A percentile compares a stretch with the other conserved stretches of the same genome.
Conservation (phyloP, 805 yeast genomes). For the Wickerhamomyces chambardii region DNA sequence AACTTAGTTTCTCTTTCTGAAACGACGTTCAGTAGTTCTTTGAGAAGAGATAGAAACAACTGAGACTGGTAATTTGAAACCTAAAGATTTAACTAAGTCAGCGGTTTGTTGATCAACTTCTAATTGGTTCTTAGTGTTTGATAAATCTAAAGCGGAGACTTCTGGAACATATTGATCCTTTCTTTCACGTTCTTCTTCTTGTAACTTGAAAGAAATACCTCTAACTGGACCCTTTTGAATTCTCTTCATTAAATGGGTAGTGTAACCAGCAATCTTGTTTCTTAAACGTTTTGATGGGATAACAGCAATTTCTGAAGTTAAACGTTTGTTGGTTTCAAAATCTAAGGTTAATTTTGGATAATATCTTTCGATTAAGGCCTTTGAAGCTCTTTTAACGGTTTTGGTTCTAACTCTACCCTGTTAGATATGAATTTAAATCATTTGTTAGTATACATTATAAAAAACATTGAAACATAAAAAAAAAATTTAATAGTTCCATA, state of each 20-base stretch:
- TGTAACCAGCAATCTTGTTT: conserved; percentile 99
- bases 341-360: conserved; percentile 99
- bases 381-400: conserved; percentile 99
- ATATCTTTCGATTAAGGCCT: conserved; percentile 98
- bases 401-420: conserved; percentile 99
- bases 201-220: conserved; percentile 99
- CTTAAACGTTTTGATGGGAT: conserved; percentile 99
- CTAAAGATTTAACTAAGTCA: conserved; percentile 88
- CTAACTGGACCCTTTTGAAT: conserved; percentile 99
- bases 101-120: conserved; percentile 97
- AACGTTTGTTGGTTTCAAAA: conserved; percentile 99
- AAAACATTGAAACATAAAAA: too few relatives aligned
- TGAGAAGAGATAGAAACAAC: conserved; percentile 83
- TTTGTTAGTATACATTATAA: neutral
- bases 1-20: conserved; percentile 77
- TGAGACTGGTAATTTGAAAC: conserved; percentile 81
- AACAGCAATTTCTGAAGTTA: conserved; percentile 96
- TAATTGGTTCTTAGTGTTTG: conserved; percentile 92
- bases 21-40: conserved; percentile 83
- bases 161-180: conserved; percentile 99
- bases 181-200: conserved; percentile 99
- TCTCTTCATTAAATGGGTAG: conserved; percentile 99
- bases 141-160: conserved; percentile 98
- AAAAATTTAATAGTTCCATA: too few relatives aligned
- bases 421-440: conserved; percentile 4